Percentiles rank a stretch among this genome's conserved stretches.
These are phyloP conservation scores for Aspergillus cejpii DNA, from an alignment of 2,329 filamentous ascomycete genomes.

Conservation along the genomic window DNA sequence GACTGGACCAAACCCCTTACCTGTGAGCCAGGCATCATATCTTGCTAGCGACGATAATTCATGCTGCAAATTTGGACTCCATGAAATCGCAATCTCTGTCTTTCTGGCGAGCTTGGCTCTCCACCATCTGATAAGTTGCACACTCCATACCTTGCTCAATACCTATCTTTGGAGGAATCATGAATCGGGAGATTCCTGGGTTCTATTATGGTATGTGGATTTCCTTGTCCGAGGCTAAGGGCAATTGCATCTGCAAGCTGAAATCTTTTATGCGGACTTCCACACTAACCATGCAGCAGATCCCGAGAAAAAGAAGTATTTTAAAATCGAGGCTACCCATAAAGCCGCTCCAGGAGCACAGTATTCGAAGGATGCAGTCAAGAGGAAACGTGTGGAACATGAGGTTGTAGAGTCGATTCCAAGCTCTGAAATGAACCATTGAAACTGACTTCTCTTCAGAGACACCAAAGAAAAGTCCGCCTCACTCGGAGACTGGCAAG, in stretches of 20 bases:
- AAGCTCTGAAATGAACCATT: not conserved
- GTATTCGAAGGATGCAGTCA: conserved; percentile 56
- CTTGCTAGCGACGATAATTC: not conserved
- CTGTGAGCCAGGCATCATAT: not conserved
- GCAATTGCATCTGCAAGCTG: not conserved
- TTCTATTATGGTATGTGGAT: conserved; percentile 31
- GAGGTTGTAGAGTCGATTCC: conserved; percentile 18
- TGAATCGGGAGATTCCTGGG: conserved; percentile 30
- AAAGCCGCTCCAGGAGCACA: conserved; percentile 46
- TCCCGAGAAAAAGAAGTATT: conserved; percentile 57
- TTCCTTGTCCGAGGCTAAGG: not conserved
- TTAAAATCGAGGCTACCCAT: conserved; percentile 54
- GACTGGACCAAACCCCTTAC: no score
- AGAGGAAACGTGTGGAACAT: conserved; percentile 48
- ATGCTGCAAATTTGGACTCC: not conserved
- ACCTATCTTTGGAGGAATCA: no score
- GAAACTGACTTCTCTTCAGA: conserved; percentile 19
- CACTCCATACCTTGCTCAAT: no score
- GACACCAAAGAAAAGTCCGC: conserved; percentile 22
- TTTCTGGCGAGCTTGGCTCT: not conserved
- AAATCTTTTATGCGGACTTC: not conserved
- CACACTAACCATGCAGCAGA: conserved; percentile 22
- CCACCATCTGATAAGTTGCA: not conserved
- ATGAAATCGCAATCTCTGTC: not conserved
- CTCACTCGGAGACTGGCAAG: conserved; percentile 23